Percentiles rank a stretch among this genome's conserved stretches.
These are phyloP conservation scores for Phytophthora syringae DNA, from an alignment of 352 stramenopile species.

Conservation along the genomic window DNA sequence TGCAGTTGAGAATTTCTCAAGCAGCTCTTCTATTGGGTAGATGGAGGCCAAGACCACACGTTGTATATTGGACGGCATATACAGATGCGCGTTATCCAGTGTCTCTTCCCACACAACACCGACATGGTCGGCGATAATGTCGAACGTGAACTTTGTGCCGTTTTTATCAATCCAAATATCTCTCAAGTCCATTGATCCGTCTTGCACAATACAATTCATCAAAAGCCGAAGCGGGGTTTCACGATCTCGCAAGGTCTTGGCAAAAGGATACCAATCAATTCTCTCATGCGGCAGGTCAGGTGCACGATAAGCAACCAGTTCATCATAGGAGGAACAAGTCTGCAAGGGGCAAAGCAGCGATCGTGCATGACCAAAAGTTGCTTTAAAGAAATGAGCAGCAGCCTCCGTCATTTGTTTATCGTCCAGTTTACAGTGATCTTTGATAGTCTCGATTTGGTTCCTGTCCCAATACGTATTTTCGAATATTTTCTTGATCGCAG, in stretches of 20 bases:
- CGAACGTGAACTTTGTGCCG: neutral
- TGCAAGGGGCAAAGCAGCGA: neutral
- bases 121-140: neutral
- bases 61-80: neutral
- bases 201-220: neutral
- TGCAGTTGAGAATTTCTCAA: neutral
- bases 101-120: slow-evolving; percentile 8
- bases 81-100: neutral
- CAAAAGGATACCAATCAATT: neutral
- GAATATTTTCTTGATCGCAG: neutral
- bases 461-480: neutral
- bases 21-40: neutral
- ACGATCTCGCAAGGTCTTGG: neutral
- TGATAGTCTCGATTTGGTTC: neutral
- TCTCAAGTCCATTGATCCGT: neutral
- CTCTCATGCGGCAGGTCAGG: neutral
- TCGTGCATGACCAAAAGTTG: neutral
- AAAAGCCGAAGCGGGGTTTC: neutral
- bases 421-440: neutral
- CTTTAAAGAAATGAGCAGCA: neutral
- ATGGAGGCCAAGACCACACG: neutral
- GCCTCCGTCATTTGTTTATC: neutral
- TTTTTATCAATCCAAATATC: neutral
- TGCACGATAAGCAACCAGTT: neutral
- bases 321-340: neutral